These are phyloP conservation scores for Gnomoniopsis smithogilvyi DNA, from an alignment of 2,329 filamentous ascomycete species.

Conservation along the genomic window DNA sequence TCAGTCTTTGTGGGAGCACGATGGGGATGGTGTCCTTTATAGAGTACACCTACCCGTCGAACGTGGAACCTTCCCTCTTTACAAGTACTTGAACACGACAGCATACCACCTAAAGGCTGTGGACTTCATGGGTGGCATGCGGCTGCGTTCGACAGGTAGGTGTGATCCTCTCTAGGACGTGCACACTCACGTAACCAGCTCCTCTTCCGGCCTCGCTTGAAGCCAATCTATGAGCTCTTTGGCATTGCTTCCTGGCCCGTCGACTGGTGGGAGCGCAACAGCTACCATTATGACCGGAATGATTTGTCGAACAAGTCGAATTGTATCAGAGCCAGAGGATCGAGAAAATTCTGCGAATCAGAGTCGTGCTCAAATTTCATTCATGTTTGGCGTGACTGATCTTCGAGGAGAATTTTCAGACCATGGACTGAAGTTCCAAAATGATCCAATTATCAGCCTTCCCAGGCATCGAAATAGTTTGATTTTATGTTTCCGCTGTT, in stretches of 20 bases:
- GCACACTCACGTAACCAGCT: constrained; percentile 8
- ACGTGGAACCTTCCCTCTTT: background rate
- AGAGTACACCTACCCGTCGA: constrained; percentile 7
- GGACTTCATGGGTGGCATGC: background rate
- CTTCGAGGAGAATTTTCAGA: background rate
- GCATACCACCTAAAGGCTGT: background rate
- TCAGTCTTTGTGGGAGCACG: background rate
- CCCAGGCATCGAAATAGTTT: background rate
- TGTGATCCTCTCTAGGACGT: background rate
- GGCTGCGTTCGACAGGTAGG: background rate
- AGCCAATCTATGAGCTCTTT: constrained; percentile 26
- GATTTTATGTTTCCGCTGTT: background rate
- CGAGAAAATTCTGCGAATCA: constrained; percentile 7
- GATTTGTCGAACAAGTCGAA: background rate
- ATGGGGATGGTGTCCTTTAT: background rate
- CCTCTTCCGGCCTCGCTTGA: constrained; percentile 19
- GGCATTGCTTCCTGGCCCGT: constrained; percentile 23
- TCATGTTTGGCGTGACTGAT: no score
- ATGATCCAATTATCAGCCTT: no score
- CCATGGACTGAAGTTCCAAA: background rate
- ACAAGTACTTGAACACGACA: background rate
- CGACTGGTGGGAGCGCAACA: constrained; percentile 19
- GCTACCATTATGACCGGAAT: constrained; percentile 6
- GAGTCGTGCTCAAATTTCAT: background rate
- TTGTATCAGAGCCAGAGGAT: background rate